phyloP scores from a whole-genome alignment of 352 stramenopile species.

The Phytophthora cryptogea region DNA sequence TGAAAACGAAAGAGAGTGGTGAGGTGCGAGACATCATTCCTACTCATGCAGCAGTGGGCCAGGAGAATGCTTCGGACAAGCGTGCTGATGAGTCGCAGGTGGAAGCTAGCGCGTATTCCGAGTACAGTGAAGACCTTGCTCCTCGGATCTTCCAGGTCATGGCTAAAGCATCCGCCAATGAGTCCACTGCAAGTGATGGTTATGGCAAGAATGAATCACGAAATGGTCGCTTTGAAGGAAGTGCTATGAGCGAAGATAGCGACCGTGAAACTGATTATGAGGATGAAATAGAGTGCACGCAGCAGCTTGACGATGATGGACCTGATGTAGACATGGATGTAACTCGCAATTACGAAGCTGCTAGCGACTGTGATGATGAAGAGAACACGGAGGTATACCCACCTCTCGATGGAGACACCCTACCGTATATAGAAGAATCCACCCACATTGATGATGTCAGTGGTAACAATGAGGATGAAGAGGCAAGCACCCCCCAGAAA shows the following conservation, averaged over 20 bases:
- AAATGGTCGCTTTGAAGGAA: slow-evolving; percentile 12
- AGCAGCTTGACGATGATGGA: slow-evolving; percentile 49
- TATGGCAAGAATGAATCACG: background rate
- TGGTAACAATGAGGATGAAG: slow-evolving; percentile 2
- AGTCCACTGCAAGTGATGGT: slow-evolving; percentile 1
- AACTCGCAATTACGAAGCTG: slow-evolving; percentile 15
- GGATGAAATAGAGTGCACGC: slow-evolving; percentile 45
- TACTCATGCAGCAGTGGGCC: background rate
- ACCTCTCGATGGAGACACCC: slow-evolving; percentile 29
- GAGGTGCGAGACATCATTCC: background rate
- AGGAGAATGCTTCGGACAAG: slow-evolving; percentile 5
- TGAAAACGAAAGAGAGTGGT: background rate
- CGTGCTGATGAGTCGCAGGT: slow-evolving; percentile 4
- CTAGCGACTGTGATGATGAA: slow-evolving; percentile 15
- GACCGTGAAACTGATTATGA: slow-evolving; percentile 29
- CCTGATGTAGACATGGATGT: slow-evolving; percentile 10
- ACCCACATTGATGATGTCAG: slow-evolving; percentile 13
- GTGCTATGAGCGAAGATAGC: slow-evolving; percentile 19
- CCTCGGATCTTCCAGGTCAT: slow-evolving; percentile 20
- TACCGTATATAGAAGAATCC: slow-evolving; percentile 21
- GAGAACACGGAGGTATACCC: slow-evolving; percentile 25
- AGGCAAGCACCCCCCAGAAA: slow-evolving; percentile 3
- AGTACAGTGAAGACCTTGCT: slow-evolving; percentile 42
- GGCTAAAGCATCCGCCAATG: slow-evolving; percentile 9
- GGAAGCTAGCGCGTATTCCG: slow-evolving; percentile 19